Percentiles rank a stretch among this genome's conserved stretches.
Conservation (phyloP, 2,329 filamentous ascomycete genomes). For the Aspergillus spinulosporus region DNA sequence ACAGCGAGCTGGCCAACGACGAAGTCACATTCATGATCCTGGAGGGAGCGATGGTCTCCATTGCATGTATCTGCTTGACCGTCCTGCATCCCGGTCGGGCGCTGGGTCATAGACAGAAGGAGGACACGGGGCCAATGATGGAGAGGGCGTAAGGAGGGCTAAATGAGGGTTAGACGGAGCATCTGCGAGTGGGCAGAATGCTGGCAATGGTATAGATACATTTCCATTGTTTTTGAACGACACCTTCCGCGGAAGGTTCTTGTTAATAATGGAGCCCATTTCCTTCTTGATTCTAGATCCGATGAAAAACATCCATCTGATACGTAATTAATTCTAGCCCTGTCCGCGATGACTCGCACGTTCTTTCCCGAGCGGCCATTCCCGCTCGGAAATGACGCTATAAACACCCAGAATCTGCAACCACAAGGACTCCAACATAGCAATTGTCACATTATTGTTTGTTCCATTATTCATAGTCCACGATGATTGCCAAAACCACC, state of each 20-base stretch:
- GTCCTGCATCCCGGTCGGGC: conserved; percentile 5
- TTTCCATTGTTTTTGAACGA: too few relatives aligned
- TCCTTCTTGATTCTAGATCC: too few relatives aligned
- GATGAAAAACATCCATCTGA: background rate
- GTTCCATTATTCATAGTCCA: background rate
- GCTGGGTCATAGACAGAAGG: background rate
- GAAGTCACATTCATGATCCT: conserved; percentile 53
- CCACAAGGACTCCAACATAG: too few relatives aligned
- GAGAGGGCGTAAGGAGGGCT: background rate
- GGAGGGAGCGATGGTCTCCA: conserved; percentile 54
- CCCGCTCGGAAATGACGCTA: conserved; percentile 12
- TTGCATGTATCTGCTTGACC: conserved; percentile 39
- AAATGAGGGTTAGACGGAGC: background rate
- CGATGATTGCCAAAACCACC: conserved; percentile 16
- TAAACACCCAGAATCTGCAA: background rate
- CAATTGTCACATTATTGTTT: too few relatives aligned
- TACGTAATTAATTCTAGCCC: background rate
- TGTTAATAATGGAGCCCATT: too few relatives aligned
- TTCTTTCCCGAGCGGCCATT: conserved; percentile 2
- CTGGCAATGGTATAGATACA: too few relatives aligned
- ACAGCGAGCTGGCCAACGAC: conserved; percentile 49
- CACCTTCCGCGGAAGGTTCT: too few relatives aligned
- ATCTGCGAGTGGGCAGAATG: too few relatives aligned
- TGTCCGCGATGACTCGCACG: background rate
- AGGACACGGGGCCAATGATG: background rate